Evolutionary conservation across 495 filamentous ascomycete genomes (phyloP).

Genomic region (Penicillium ochrochloron): DNA sequence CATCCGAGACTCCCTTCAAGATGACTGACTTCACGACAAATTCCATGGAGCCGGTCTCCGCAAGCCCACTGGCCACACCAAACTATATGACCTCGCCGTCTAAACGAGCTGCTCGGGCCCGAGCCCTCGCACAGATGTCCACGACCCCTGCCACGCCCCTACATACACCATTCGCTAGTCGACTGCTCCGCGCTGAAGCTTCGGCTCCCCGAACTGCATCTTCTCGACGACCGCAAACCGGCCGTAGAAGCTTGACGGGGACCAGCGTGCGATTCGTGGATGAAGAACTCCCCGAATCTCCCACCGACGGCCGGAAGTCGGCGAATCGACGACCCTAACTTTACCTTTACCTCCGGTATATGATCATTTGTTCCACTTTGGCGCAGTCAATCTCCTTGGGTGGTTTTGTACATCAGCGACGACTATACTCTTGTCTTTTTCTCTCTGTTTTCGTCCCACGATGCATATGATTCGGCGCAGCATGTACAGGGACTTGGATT

Average conservation of each 20-base stretch:
- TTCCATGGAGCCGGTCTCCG: slow-evolving; percentile 36
- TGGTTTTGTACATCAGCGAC: slow-evolving; percentile 23
- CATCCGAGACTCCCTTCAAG: slow-evolving; percentile 55
- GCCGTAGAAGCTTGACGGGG: slow-evolving; percentile 42
- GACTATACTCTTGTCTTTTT: slow-evolving; percentile 20
- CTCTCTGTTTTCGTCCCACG: slow-evolving; percentile 21
- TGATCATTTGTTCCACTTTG: slow-evolving; percentile 8
- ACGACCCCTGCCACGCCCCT: slow-evolving; percentile 56
- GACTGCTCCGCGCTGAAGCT: slow-evolving; percentile 44
- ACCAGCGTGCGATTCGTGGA: slow-evolving; percentile 52
- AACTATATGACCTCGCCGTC: slow-evolving; percentile 62
- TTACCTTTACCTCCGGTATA: slow-evolving; percentile 22
- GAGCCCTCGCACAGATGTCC: slow-evolving; percentile 53
- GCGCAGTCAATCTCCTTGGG: slow-evolving; percentile 1
- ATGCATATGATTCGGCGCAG: slow-evolving; percentile 37
- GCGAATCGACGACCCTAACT: slow-evolving; percentile 40
- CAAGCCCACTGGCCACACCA: slow-evolving; percentile 54
- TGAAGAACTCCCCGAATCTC: slow-evolving; percentile 49
- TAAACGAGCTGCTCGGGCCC: slow-evolving; percentile 58
- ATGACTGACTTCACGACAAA: slow-evolving; percentile 46
- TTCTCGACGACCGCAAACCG: slow-evolving; percentile 34
- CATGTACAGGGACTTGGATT: slow-evolving; percentile 31
- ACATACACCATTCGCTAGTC: slow-evolving; percentile 52
- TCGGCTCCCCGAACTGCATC: slow-evolving; percentile 33
- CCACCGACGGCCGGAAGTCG: slow-evolving; percentile 46